These are phyloP conservation scores for Metroxylon sagu DNA, from an alignment of 176 grass and related monocot genomes.

Conservation along the genomic window DNA sequence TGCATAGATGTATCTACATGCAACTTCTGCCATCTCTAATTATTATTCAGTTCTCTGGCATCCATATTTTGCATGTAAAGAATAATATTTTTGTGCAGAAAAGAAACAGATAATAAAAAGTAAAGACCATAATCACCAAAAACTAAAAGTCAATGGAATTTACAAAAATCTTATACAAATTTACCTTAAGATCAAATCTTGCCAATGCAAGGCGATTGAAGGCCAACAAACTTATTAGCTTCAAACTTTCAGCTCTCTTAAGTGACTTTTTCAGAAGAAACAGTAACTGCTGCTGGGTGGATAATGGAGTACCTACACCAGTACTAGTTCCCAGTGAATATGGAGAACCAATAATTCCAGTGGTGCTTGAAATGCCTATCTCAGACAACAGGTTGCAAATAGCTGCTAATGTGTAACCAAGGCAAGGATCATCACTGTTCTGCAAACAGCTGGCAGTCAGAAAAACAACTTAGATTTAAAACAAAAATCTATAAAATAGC, in stretches of 20 bases:
- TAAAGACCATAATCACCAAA: too few species aligned
- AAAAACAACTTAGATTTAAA: too few species aligned
- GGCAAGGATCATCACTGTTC: conserved; percentile 91
- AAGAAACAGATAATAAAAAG: too few species aligned
- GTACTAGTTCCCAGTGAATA: conserved; percentile 71
- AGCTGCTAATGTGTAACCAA: conserved; percentile 83
- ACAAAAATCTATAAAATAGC: too few species aligned
- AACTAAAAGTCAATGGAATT: too few species aligned
- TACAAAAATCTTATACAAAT: conserved; percentile 5
- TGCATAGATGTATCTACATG: too few species aligned
- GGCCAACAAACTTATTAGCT: conserved; percentile 64
- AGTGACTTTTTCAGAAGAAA: conserved; percentile 86
- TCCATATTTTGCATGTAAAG: too few species aligned
- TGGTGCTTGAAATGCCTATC: conserved; percentile 56
- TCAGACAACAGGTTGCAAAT: conserved; percentile 88
- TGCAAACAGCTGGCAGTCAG: conserved; percentile 27
- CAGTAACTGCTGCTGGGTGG: conserved; percentile 77
- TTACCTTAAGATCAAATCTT: conserved; percentile 89
- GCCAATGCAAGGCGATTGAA: conserved; percentile 74
- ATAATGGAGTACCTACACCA: conserved; percentile 68
- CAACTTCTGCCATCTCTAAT: too few species aligned
- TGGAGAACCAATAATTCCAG: conserved; percentile 66
- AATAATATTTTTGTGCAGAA: too few species aligned
- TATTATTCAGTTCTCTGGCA: too few species aligned
- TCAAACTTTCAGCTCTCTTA: conserved; percentile 82